Evolutionary conservation across 352 stramenopile species (phyloP).

Genomic region (Pythium angustatum): DNA sequence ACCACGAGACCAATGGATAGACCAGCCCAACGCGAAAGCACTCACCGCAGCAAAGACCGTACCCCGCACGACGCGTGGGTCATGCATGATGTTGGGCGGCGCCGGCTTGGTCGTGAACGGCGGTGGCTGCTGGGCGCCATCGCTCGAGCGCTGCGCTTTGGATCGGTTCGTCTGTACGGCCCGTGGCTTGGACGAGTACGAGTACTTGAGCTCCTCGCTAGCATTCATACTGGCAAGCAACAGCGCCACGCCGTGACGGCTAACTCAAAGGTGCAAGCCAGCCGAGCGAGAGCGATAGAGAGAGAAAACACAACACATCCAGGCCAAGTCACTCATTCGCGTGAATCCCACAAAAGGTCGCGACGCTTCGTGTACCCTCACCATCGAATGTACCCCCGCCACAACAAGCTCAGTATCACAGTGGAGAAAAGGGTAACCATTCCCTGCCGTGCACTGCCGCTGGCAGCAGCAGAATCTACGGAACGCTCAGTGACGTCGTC

Average conservation of each 20-base stretch:
- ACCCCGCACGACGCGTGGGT: slow-evolving; percentile 59
- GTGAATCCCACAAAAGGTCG: slow-evolving; percentile 38
- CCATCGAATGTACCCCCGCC: too few relatives aligned
- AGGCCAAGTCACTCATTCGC: too few relatives aligned
- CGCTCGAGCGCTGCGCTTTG: slow-evolving; percentile 31
- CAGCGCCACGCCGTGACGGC: too few relatives aligned
- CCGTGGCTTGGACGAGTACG: slow-evolving; percentile 74
- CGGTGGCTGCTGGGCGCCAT: background rate
- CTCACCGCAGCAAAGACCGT: slow-evolving; percentile 65
- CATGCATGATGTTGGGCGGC: slow-evolving; percentile 75
- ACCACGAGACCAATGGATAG: background rate
- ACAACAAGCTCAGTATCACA: too few relatives aligned
- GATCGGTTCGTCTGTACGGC: slow-evolving; percentile 62
- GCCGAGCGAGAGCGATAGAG: too few relatives aligned
- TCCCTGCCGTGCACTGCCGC: too few relatives aligned
- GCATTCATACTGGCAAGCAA: slow-evolving; percentile 29
- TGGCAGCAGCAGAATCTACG: too few relatives aligned
- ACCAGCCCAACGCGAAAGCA: background rate
- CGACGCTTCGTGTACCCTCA: slow-evolving; percentile 30
- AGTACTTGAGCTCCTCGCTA: slow-evolving; percentile 71
- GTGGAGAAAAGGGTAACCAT: too few relatives aligned
- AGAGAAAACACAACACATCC: background rate
- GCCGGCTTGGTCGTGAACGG: slow-evolving; percentile 28
- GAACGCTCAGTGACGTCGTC: too few relatives aligned
- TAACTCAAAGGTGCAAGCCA: too few relatives aligned